Evolutionary conservation across 1,139 yeast species (phyloP), one percentile per base, ranked within the genome.

Genomic region (Suhomyces terraborum): DNA sequence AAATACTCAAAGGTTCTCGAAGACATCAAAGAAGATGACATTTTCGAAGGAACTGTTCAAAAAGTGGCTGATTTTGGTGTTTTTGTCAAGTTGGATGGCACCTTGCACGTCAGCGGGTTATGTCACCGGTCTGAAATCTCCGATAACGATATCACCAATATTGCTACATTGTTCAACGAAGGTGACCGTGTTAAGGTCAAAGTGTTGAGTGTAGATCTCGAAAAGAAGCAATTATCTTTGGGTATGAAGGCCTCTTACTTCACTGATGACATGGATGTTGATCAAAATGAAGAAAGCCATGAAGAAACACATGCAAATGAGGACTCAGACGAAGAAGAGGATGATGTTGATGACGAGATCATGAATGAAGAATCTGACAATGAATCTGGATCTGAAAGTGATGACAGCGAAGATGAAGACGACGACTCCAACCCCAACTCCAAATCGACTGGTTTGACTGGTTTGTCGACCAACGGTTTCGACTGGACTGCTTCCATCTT

Each of bases 241-340:
- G 96, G 98, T 50, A 83, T 91, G 89, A 93, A 89, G 68, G 97
- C 97, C 2, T 87, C 96, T 4, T 88, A 84, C 64, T 91, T 93
- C 62, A 73, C 72, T 17, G 71, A 63, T 17, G 75, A 59, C 14
- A 63, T 61, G 14, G 69, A 41, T 6, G 21, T 41, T 7, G 64
- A 54, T 10, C 58, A 45, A 19, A 63, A 54, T 10, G 64, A 53
- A 21, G 52, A 41, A 3, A 69, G 59, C 12, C 61, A 55, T 8
- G 70, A 56, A 13, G 62, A 51, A 10, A 59, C 56, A 4, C 61
- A 57, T 6, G 64, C 59, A 9, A 61, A 50, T 6, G 66, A 56
- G 3, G 61, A 50, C 8, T n/a, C n/a, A n/a, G 66, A 41, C 35
- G 50, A 35, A 8, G 53, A 42, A 16, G 59, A 55, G 3, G 42